These are phyloP conservation scores for Xylaria sp. DNA, from an alignment of 2,329 filamentous ascomycete species.

Conservation along the genomic window DNA sequence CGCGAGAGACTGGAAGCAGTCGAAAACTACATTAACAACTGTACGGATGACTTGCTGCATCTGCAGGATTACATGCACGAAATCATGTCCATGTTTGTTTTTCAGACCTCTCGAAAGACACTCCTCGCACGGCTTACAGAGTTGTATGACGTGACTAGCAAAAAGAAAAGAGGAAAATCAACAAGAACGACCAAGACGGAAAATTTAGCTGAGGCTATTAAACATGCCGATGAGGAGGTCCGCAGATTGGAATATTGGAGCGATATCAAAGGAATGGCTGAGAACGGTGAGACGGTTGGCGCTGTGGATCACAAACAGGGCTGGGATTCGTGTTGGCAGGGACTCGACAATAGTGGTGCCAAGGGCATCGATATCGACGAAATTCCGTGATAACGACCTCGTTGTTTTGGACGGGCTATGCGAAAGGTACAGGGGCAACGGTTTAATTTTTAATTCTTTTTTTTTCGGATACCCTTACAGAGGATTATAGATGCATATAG, in stretches of 20 bases:
- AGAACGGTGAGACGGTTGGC: slow-evolving; percentile 59
- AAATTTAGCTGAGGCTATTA: slow-evolving; percentile 78
- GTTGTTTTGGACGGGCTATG: slow-evolving; percentile 9
- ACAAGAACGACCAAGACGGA: slow-evolving; percentile 61
- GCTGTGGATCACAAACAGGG: slow-evolving; percentile 57
- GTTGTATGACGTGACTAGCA: slow-evolving; percentile 60
- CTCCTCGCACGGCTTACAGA: slow-evolving; percentile 77
- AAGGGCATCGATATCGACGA: slow-evolving; percentile 39
- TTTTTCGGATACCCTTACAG: slow-evolving; percentile 30
- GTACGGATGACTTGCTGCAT: slow-evolving; percentile 78
- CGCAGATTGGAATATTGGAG: slow-evolving; percentile 88
- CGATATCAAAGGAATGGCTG: slow-evolving; percentile 77
- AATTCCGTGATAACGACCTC: slow-evolving; percentile 33
- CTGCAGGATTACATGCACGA: slow-evolving; percentile 82
- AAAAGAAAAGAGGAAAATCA: slow-evolving; percentile 50
- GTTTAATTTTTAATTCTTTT: slow-evolving; percentile 7
- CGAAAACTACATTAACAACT: slow-evolving; percentile 82
- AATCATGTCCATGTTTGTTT: slow-evolving; percentile 88
- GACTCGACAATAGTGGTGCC: slow-evolving; percentile 64
- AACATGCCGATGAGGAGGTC: slow-evolving; percentile 83
- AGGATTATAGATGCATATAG: slow-evolving; percentile 26
- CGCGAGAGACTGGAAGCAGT: slow-evolving; percentile 90
- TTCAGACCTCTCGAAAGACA: slow-evolving; percentile 85
- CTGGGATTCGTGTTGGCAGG: slow-evolving; percentile 61
- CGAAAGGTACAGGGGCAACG: slow-evolving; percentile 18